Conservation (phyloP, 192 early-diverging fungal genomes). For the Coemansia sp. region DNA sequence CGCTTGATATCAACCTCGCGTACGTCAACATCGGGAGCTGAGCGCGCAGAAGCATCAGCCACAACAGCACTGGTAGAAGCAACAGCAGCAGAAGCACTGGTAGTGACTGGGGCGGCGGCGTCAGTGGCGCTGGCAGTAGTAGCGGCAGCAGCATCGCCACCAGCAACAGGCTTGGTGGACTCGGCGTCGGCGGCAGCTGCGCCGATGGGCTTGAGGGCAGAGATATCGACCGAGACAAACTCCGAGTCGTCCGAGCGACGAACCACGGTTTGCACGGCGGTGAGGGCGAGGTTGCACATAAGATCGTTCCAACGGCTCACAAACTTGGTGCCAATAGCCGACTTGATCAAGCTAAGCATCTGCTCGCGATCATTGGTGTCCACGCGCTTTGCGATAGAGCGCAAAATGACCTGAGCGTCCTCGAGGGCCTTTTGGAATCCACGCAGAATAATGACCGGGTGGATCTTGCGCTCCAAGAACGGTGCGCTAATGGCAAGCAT, state of each 20-base stretch:
- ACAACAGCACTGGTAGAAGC: neutral
- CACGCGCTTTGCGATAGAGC: conserved; percentile 81
- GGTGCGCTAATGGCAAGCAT: conserved; percentile 87
- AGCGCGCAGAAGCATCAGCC: conserved; percentile 1
- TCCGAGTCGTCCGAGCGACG: conserved; percentile 41
- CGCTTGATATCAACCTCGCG: conserved; percentile 97
- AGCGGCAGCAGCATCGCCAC: neutral
- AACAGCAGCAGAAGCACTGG: neutral
- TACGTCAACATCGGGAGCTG: conserved; percentile 65
- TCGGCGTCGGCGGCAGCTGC: neutral
- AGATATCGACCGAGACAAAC: conserved; percentile 1
- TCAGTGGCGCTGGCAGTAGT: neutral
- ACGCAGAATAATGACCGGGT: conserved; percentile 94
- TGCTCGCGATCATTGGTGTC: conserved; percentile 80
- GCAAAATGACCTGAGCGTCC: conserved; percentile 83
- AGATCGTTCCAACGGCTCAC: conserved; percentile 93
- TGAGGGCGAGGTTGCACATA: conserved; percentile 95
- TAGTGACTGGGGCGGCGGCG: neutral
- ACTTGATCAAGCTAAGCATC: conserved; percentile 91
- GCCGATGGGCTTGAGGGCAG: conserved; percentile 9
- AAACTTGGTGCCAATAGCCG: conserved; percentile 96
- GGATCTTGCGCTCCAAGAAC: conserved; percentile 95
- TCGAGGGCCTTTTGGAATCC: conserved; percentile 94
- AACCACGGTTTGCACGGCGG: conserved; percentile 91
- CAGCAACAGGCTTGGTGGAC: neutral